phyloP scores from a whole-genome alignment of 495 filamentous ascomycete genomes.

The Penicillium diatomitis region DNA sequence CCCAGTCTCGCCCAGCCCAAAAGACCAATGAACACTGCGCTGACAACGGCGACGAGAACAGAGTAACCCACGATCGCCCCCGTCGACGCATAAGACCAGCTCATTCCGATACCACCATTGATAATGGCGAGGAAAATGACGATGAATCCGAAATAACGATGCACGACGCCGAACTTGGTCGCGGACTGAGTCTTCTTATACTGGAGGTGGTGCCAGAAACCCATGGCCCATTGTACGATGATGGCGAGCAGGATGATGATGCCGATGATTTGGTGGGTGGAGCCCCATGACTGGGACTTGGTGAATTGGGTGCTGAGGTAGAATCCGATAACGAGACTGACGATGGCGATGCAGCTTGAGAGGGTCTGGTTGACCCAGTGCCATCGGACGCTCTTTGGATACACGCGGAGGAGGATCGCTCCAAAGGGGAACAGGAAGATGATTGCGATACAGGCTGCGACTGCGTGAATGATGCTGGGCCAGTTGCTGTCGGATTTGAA shows the following conservation, averaged over 20 bases:
- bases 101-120: conserved; percentile 29
- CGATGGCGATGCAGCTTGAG: conserved; percentile 31
- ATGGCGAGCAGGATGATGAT: conserved; percentile 40
- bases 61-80: conserved; percentile 6
- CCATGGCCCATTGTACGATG: conserved; percentile 39
- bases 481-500: conserved; percentile 17
- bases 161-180: conserved; percentile 37
- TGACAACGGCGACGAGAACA: background rate
- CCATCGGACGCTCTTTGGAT: conserved; percentile 33
- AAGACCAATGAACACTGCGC: background rate
- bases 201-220: conserved; percentile 37
- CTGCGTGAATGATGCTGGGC: conserved; percentile 39
- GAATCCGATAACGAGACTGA: conserved; percentile 43
- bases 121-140: conserved; percentile 39
- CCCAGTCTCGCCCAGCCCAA: background rate
- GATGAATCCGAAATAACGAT: conserved; percentile 43
- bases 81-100: conserved; percentile 9
- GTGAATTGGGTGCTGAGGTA: conserved; percentile 42
- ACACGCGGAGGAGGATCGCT: conserved; percentile 38
- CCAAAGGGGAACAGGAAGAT: conserved; percentile 47
- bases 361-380: conserved; percentile 40
- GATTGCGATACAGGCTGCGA: conserved; percentile 43
- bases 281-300: conserved; percentile 41
- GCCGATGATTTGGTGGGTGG: conserved; percentile 52
- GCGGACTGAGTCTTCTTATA: conserved; percentile 34